Base-by-base conservation (phyloP, 805 yeast genomes). In the Kodamaea hsintzibuensis region DNA sequence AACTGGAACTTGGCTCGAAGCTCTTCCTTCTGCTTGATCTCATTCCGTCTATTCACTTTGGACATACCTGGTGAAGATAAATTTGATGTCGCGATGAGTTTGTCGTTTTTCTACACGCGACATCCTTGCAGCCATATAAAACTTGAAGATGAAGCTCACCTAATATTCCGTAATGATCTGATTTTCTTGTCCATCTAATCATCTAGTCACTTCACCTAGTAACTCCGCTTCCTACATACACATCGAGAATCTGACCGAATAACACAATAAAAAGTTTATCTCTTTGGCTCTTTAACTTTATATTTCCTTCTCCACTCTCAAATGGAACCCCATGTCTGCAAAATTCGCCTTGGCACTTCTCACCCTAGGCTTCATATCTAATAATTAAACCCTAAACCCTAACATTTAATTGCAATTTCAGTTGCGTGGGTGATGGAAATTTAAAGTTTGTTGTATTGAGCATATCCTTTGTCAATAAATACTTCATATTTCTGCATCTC, bases 1-100 rank as follows among this genome's bases (percentile, higher is more conserved):
- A 77, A 66, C 60, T 78, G 82, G 57, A 81, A 75, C 51, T 69
- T 68, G 13, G 80, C 72, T 55, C 78, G 84, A 3, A 82, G 66
- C 27, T 72, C 74, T 54, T 80, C 79, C 57, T 80, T 80, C 43
- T 69, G 63, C 56, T 77, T 73, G 40, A 80, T 79, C 47, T 79
- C 82, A 40, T 74, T 66, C 39, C 81, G 59, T 51, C 76, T 27
- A 14, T 45, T 45, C 3, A 45, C 48, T 25, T 45, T 45, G 19
- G 48, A 45, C 48, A 45, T 45, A 39, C 4, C 17, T 14, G 3
- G 38, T 25, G 33, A 22, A 22, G n/a, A 25, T 14, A 38, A 38
- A 10, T 38, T n/a, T 38, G 48, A 27, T 30, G 25, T 27, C 35
- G 25, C 48, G 18, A 30, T 30, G 30, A 10, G 13, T 44, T 16